Percentiles rank a stretch among this genome's conserved stretches.
Evolutionary conservation across 345 rosid species (phyloP).

Genomic region (Nephelium lappaceum): DNA sequence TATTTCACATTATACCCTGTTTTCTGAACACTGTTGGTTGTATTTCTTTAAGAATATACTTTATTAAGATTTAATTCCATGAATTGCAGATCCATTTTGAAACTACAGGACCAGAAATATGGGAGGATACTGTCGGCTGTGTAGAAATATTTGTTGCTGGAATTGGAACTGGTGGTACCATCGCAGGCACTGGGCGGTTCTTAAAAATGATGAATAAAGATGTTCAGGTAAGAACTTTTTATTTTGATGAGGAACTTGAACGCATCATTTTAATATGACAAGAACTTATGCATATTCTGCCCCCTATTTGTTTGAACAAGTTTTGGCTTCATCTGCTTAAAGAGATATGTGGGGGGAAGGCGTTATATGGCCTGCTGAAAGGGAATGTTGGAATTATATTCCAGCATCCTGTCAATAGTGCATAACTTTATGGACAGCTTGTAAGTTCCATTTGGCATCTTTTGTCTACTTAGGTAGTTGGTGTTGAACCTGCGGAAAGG

Average conservation of each 20-base stretch:
- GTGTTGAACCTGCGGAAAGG: slow-evolving; percentile 97
- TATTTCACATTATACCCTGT: neutral
- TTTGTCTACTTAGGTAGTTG: slow-evolving; percentile 61
- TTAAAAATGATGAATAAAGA: slow-evolving; percentile 77
- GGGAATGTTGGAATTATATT: neutral
- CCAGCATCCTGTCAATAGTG: slow-evolving; percentile 1
- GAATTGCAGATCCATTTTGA: slow-evolving; percentile 79
- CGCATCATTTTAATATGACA: slow-evolving; percentile 10
- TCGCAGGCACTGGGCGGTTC: slow-evolving; percentile 82
- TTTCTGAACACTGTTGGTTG: neutral
- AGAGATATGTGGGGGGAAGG: neutral
- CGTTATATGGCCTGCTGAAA: neutral
- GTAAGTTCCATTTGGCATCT: neutral
- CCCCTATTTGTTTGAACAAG: neutral
- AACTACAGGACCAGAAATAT: slow-evolving; percentile 94
- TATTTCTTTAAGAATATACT: neutral
- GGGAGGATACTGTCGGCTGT: slow-evolving; percentile 82
- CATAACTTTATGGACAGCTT: slow-evolving; percentile 11
- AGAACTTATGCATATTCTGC: neutral
- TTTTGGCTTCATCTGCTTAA: neutral
- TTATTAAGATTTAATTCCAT: slow-evolving; percentile 4
- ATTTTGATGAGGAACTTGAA: neutral
- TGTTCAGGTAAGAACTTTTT: slow-evolving; percentile 50
- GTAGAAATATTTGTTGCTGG: slow-evolving; percentile 84
- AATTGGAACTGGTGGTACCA: slow-evolving; percentile 93